Evolutionary conservation across 768 basidiomycete species (phyloP), one percentile per base, ranked within the genome.

Genomic region (Naganishia onofrii): DNA sequence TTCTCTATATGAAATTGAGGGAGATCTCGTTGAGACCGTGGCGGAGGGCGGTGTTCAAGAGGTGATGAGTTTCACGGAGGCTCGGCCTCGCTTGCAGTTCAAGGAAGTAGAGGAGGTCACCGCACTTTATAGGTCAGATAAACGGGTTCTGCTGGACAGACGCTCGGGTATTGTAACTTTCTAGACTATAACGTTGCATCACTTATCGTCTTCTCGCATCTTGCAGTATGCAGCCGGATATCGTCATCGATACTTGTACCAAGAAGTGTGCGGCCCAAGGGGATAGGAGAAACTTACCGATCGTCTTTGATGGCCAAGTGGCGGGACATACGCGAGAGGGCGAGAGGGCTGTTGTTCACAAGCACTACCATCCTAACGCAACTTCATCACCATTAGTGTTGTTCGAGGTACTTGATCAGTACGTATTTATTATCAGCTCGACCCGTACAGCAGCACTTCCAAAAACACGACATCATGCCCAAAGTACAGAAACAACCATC

Each of bases 21-120:
- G 28, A 29, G 15, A 10, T 15, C 3, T 28, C 15, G 23, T 32
- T n/a, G 10, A 23, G 26, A 29, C 7, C 0, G 15, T 19, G 26
- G 42, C n/a, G 21, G 55, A 26, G 29, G 51, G 36, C 38, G 7
- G 21, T 23, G 19, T 5, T 17, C 54, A 68, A 28, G 55, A 19
- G 12, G 54, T 26, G 10, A 23, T 65, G 34, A 38, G 19, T 23
- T 21, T 19, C n/a, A 54, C 21, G 21, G 44, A 57, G 21, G 38
- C 13, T 17, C 29, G 19, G 46, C 44, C 19, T 42, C 72, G 46
- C 21, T 66, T 51, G 15, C 54, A 58, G 23, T 89, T 88, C 88
- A 77, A 73, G 56, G 89, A 83, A 71, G 80, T 80, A 46, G 90
- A 91, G 74, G 82, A 87, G 1, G 84, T 91, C 26, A 87, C 83